Evolutionary conservation across 1,284 basidiomycete genomes (phyloP).

Genomic region (Irpex sp.): DNA sequence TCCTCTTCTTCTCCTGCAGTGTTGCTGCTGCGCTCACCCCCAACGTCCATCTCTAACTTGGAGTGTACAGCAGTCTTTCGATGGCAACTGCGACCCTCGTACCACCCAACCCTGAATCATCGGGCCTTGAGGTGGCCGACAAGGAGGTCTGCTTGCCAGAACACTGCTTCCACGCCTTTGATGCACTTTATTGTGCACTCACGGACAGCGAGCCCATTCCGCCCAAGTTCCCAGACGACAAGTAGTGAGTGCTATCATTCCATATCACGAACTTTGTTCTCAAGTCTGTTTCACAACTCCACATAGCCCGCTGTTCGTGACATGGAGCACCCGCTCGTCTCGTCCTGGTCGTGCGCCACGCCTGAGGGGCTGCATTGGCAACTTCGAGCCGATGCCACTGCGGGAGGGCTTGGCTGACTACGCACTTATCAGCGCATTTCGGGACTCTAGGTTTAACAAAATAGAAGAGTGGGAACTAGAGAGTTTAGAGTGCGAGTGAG

Average conservation of each 20-base stretch:
- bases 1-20: background rate
- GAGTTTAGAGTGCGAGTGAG: slow-evolving; percentile 82
- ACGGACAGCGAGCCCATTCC: slow-evolving; percentile 49
- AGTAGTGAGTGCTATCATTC: slow-evolving; percentile 52
- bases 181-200: slow-evolving; percentile 72
- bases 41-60: slow-evolving; percentile 3
- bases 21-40: background rate
- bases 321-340: slow-evolving; percentile 81
- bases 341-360: slow-evolving; percentile 56
- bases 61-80: background rate
- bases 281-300: background rate
- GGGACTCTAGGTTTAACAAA: slow-evolving; percentile 65
- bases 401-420: slow-evolving; percentile 84
- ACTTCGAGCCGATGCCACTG: slow-evolving; percentile 79
- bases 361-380: slow-evolving; percentile 94
- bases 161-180: slow-evolving; percentile 79
- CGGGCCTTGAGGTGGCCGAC: slow-evolving; percentile 23
- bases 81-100: slow-evolving; percentile 20
- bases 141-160: slow-evolving; percentile 56
- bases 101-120: slow-evolving; percentile 38
- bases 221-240: slow-evolving; percentile 62
- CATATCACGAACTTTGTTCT: background rate
- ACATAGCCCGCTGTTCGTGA: slow-evolving; percentile 89
- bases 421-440: slow-evolving; percentile 82
- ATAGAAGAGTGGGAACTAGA: slow-evolving; percentile 78